Base-by-base conservation (phyloP, 2,329 filamentous ascomycete species). In the Pezicula neosporulosa region DNA sequence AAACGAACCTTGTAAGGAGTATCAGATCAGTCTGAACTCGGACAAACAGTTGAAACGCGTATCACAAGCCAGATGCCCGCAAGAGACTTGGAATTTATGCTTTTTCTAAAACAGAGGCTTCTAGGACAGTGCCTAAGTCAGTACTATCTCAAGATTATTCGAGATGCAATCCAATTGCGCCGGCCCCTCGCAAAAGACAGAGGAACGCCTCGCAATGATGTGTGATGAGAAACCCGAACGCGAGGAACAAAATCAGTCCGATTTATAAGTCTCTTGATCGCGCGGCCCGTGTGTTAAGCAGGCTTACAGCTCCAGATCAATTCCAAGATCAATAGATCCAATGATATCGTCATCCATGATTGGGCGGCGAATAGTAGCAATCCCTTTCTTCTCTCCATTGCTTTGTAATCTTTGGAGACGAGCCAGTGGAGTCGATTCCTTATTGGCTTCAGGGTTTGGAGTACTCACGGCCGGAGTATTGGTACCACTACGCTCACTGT, bases 291-390 rank as follows among this genome's bases (percentile, higher is more conserved):
- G 12, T 13, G 16, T 7, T 19, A 15, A 15, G 45, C 18, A 24
- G 8, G 16, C 16, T 48, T 54, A 61, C 39, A 67, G 48, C 60
- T 96, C 91, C 62, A 96, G 85, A 61, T 97, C 93, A 66, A 97
- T 90, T 27, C 90, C 93, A 61, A 97, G 73, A 67, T 97, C 94
- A 74, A 97, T 75, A 24, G 85, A 81, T 1, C 87, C 91, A 68
- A 97, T 93, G 50, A 97, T 87, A 65, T 97, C 94, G 65, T 97
- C 94, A 56, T 96, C 92, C 76, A 88, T 87, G 51, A 91, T 81
- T 28, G 87, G 85, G 71, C 89, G 85, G 64, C 93, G 89, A 45
- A 90, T 87, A 12, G 84, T 84, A 3, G 82, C 78, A 54, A 85
- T 70, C 12, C 70, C 68, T 62, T 80, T 83, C 70, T 80, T 82